Conservation (phyloP, 1,284 basidiomycete genomes). For the Violaceomyces palustris region DNA sequence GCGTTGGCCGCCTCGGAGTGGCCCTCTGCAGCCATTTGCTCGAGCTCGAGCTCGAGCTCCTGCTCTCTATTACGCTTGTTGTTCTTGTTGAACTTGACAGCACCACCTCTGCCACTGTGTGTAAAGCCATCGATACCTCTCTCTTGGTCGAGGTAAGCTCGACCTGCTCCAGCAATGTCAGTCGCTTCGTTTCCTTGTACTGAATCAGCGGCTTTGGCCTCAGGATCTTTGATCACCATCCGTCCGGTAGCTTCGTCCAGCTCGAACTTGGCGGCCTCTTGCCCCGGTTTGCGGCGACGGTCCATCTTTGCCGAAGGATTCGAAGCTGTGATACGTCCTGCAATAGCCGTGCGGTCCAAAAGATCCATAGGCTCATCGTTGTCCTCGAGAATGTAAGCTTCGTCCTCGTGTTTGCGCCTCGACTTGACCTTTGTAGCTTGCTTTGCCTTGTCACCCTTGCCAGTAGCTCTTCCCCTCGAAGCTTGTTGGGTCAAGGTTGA, state of each 20-base stretch:
- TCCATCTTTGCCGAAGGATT: constrained; percentile 16
- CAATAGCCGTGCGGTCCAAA: constrained; percentile 62
- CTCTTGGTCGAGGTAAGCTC: constrained; percentile 74
- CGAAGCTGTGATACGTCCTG: constrained; percentile 16
- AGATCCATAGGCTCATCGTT: constrained; percentile 95
- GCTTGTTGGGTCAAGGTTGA: too few species aligned
- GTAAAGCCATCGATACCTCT: constrained; percentile 83
- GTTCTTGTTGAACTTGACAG: constrained; percentile 92
- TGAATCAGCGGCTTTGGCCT: too few species aligned
- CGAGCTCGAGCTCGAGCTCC: constrained; percentile 42
- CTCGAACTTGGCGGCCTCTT: constrained; percentile 81
- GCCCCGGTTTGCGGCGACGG: constrained; percentile 60
- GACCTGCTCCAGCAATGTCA: constrained; percentile 59
- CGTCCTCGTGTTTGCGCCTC: constrained; percentile 41
- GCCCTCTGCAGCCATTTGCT: constrained; percentile 33
- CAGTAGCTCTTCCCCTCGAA: background rate
- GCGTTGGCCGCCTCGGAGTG: constrained; percentile 11
- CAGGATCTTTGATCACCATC: constrained; percentile 69
- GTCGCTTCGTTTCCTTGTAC: constrained; percentile 62
- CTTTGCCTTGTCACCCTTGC: background rate
- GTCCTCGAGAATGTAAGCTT: constrained; percentile 70
- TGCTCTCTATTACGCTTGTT: constrained; percentile 48
- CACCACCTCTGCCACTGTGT: constrained; percentile 69
- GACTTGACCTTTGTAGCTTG: constrained; percentile 5
- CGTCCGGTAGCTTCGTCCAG: constrained; percentile 80